Base-by-base conservation (phyloP, 306 rosid genomes). In the Hippophae tibetana region DNA sequence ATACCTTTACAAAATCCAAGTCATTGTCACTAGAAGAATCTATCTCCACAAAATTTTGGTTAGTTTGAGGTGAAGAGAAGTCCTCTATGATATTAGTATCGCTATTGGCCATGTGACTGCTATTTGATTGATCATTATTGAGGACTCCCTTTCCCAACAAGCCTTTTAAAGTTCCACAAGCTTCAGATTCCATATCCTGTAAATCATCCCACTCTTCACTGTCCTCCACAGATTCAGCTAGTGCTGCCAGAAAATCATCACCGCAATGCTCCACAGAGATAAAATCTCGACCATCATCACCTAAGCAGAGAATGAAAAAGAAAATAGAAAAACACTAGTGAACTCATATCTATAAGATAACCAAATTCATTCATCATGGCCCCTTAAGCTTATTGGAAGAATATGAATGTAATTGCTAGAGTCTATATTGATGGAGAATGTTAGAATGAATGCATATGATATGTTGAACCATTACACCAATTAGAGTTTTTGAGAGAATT, bases 201-300 rank as follows among this genome's bases (percentile, higher is more conserved):
- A 80, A 50, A 78, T 90, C 94, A 63, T 87, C 98, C 96, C 98
- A 92, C 48, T 92, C 98, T 73, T 87, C 98, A 10, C 73, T 71
- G 65, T 77, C 82, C 59, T 69, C 84, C 63, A 76, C 64, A 0
- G 86, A 79, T 51, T 92, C 95, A 40, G 93, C 95, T 46, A 92
- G 58, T 9, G 84, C 75, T 7, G 76, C 74, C 25, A 92, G 82
- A 51, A 87, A 92, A 86, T 87, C 98, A 66, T 92, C 96, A 46
- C 98, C 98, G 50, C 95, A 92, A 58, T 79, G 66, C 75, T 87
- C 98, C 43, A 92, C 98, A 42, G 92, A 79, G 76, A 92, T 67
- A 64, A 92, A 92, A 70, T 85, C 93, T 11, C 57, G 67, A 49
- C 98, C 98, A 52, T 87, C 95, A 0, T 92, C 93, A 0, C 98